phyloP scores from a whole-genome alignment of 352 stramenopile species.

The Globisporangium middletonii region DNA sequence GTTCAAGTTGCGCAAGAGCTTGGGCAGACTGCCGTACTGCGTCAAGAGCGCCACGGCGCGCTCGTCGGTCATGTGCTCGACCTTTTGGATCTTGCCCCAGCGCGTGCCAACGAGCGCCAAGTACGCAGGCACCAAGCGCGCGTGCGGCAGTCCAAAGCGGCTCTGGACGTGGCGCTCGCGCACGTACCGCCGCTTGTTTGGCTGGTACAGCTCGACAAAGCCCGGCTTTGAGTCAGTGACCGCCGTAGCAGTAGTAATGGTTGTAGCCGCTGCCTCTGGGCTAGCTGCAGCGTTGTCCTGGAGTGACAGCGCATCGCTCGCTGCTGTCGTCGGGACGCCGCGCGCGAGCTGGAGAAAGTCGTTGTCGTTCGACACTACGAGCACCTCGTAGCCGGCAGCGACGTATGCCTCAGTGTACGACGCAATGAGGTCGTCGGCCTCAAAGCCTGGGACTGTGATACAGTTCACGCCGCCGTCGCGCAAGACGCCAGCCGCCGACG shows the following conservation, averaged over 20 bases:
- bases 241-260: background rate
- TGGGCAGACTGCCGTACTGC: constrained; percentile 46
- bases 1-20: constrained; percentile 60
- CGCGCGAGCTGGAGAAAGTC: constrained; percentile 62
- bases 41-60: constrained; percentile 57
- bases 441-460: constrained; percentile 40
- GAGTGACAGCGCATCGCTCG: background rate
- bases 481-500: constrained; percentile 28
- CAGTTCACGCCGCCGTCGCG: constrained; percentile 30
- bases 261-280: too few relatives aligned
- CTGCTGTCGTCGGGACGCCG: background rate
- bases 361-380: constrained; percentile 68
- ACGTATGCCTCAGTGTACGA: constrained; percentile 45
- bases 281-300: background rate
- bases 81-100: constrained; percentile 63
- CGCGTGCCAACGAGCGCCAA: constrained; percentile 56
- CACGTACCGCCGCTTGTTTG: constrained; percentile 62
- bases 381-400: constrained; percentile 37
- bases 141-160: constrained; percentile 41
- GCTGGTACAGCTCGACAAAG: constrained; percentile 67
- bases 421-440: constrained; percentile 66
- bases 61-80: constrained; percentile 50
- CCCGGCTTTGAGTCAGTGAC: background rate
- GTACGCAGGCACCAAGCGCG: constrained; percentile 51
- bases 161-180: constrained; percentile 52